Percentiles rank a stretch among this genome's conserved stretches.
phyloP scores from a whole-genome alignment of 371 early-diverging fungal species.

The Mucor racemosus region DNA sequence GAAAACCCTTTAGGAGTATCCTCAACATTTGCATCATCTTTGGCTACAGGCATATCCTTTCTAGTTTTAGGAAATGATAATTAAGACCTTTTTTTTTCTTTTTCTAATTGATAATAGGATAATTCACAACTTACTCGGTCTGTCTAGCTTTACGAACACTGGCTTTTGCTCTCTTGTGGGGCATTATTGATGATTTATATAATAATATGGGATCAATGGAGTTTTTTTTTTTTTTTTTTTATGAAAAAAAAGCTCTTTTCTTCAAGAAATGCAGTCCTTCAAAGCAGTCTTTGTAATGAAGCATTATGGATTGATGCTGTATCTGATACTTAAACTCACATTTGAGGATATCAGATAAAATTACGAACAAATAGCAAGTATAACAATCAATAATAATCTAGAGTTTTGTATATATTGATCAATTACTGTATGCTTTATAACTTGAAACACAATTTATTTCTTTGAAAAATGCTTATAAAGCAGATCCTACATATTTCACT shows the following conservation, averaged over 20 bases:
- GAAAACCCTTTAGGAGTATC: constrained; percentile 52
- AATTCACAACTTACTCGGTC: constrained; percentile 22
- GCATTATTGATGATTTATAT: constrained; percentile 27
- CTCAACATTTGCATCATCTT: constrained; percentile 20
- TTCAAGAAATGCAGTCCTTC: constrained; percentile 2
- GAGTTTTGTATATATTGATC: no score
- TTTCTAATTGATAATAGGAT: not conserved
- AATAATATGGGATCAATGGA: not conserved
- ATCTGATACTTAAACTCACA: not conserved
- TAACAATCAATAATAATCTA: no score
- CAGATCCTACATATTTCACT: no score
- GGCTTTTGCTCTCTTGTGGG: constrained; percentile 50
- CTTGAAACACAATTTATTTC: no score
- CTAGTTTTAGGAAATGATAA: not conserved
- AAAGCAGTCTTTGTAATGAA: constrained; percentile 1
- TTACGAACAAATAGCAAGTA: not conserved
- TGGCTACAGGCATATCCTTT: constrained; percentile 29
- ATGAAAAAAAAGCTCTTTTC: constrained; percentile 2
- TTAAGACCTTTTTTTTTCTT: no score
- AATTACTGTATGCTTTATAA: no score
- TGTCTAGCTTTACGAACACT: constrained; percentile 41
- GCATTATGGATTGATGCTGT: not conserved
- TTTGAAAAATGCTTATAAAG: no score
- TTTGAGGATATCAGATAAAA: not conserved
- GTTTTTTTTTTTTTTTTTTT: not conserved